These are phyloP conservation scores for Angomonas ambiguus DNA, from an alignment of 208 protist genomes.

Conservation along the genomic window DNA sequence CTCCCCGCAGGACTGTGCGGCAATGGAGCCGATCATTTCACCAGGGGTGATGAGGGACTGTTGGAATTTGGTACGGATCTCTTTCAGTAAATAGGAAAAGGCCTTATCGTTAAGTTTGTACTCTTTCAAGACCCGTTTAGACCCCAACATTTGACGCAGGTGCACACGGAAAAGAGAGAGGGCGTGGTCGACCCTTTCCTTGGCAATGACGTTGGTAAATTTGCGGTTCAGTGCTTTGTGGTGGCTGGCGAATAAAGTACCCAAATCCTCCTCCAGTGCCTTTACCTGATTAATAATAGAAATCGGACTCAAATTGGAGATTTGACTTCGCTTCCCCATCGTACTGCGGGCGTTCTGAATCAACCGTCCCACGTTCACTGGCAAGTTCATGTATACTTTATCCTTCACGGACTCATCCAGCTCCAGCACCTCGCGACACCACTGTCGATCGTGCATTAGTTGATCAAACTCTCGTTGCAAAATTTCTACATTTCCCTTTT, in stretches of 20 bases:
- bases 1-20: conserved; percentile 99
- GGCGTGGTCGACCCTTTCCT: conserved; percentile 93
- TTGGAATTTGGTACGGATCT: conserved; percentile 94
- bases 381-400: conserved; percentile 40
- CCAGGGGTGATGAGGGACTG: conserved; percentile 93
- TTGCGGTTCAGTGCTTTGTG: conserved; percentile 49
- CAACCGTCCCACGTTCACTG: conserved; percentile 95
- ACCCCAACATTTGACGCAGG: conserved; percentile 90
- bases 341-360: conserved; percentile 95
- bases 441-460: conserved; percentile 79
- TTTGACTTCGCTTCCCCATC: conserved; percentile 84
- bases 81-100: conserved; percentile 97
- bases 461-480: conserved; percentile 91
- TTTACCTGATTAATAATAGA: conserved; percentile 75
- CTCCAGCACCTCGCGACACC: conserved; percentile 61
- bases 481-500: conserved; percentile 54
- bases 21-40: conserved; percentile 98
- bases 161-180: conserved; percentile 95
- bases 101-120: conserved; percentile 93
- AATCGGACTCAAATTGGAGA: conserved; percentile 92
- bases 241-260: conserved; percentile 77
- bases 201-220: conserved; percentile 80
- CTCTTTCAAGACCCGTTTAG: conserved; percentile 92
- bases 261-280: conserved; percentile 70
- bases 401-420: conserved; percentile 61